A percentile compares a stretch with the other conserved stretches of the same genome.
phyloP scores from a whole-genome alignment of 371 early-diverging fungal genomes.

The Mortierella sp. region DNA sequence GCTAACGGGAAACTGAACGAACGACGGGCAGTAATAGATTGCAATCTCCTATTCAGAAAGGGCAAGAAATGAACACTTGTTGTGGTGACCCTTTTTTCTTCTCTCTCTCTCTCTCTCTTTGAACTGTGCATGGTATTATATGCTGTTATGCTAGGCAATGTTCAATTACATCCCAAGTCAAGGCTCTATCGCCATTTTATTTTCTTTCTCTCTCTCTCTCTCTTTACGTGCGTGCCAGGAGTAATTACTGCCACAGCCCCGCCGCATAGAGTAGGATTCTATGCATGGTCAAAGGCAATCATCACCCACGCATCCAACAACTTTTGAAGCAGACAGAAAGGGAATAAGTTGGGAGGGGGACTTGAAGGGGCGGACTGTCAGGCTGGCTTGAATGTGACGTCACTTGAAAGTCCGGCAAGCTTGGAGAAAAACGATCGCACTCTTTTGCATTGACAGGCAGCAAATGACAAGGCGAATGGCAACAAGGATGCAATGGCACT shows the following conservation, averaged over 20 bases:
- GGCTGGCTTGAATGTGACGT: too few species aligned
- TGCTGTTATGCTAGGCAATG: too few species aligned
- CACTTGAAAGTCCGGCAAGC: too few species aligned
- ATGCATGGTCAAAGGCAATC: constrained; percentile 1
- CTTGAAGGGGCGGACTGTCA: too few species aligned
- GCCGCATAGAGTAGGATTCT: neutral
- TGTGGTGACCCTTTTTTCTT: neutral
- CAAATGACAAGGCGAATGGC: too few species aligned
- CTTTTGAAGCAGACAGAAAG: neutral
- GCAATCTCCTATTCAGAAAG: neutral
- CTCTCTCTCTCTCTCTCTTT: too few species aligned
- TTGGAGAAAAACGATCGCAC: too few species aligned
- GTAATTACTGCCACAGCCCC: neutral
- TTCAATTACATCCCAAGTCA: too few species aligned
- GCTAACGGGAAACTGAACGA: constrained; percentile 8
- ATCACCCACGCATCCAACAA: neutral
- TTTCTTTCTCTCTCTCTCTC: neutral
- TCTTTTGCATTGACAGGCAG: too few species aligned
- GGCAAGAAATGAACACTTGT: neutral
- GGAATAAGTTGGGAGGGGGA: too few species aligned
- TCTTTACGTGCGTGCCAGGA: neutral
- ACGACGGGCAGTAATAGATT: neutral
- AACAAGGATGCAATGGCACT: constrained; percentile 11
- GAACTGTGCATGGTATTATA: neutral
- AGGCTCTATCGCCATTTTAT: neutral